Evolutionary conservation across 2,329 filamentous ascomycete genomes (phyloP), one percentile per base, ranked within the genome.

Genomic region (Sodiomyces alkalinus): DNA sequence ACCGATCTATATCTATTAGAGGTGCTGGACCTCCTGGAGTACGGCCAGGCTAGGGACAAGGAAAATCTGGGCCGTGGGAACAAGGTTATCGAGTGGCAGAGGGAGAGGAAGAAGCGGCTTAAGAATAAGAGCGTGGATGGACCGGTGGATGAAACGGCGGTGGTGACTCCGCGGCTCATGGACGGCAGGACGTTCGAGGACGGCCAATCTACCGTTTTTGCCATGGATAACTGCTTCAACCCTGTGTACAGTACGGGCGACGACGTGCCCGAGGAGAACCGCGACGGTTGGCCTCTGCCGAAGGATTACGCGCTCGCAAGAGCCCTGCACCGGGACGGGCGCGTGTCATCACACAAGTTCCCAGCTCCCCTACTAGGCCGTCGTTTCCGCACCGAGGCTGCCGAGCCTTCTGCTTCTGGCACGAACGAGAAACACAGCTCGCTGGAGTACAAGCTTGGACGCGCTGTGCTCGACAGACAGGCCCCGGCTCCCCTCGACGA

Each of bases 271-370:
- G 26, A 34, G 6, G 26, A 39, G 6, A 26, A 27, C 14, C 36
- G 29, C 8, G 45, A 39, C 14, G 39, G 42, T 24, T 56, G 53
- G 53, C 53, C 53, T 2, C 42, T 45, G 7, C 35, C 51, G 21
- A 38, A 49, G 9, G 50, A 53, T 30, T 41, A 11, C 7, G 14
- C 27, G 27, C 16, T 12, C 14, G 5, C 15, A 23, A 29, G n/a
- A 21, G 27, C 5, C 16, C 24, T 17, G 21, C 27, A 6, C 8
- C 20, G 12, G 19, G 21, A 9, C 21, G 23, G 15, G 27, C 15
- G 3, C 15, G 17, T 5, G 20, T 21, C 5, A 17, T 29, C 15
- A 11, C n/a, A n/a, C n/a, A n/a, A n/a, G n/a, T n/a, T n/a, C n/a
- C n/a, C n/a, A n/a, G n/a, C n/a, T n/a, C n/a, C n/a, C n/a, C n/a